A percentile compares a stretch with the other conserved stretches of the same genome.
Evolutionary conservation across 345 rosid species (phyloP).

Genomic region (Salix koriyanagi): DNA sequence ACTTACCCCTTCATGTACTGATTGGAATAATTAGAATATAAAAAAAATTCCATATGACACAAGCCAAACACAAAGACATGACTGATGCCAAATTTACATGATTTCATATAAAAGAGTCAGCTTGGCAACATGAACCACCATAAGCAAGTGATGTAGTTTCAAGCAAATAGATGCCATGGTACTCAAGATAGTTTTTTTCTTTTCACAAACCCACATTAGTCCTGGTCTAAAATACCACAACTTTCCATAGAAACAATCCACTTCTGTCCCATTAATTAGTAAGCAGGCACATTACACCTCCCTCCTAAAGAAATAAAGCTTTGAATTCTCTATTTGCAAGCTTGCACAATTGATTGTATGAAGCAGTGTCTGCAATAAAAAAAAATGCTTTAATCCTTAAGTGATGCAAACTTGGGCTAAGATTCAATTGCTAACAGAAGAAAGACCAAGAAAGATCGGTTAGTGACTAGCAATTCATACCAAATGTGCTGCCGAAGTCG

Average conservation of each 20-base stretch:
- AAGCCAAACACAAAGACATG: neutral
- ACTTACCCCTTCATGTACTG: neutral
- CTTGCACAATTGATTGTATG: neutral
- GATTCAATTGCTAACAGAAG: neutral
- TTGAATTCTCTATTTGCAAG: constrained; percentile 6
- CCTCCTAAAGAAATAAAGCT: neutral
- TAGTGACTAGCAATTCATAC: neutral
- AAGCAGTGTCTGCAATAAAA: neutral
- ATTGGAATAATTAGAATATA: too few relatives aligned
- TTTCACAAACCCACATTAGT: too few relatives aligned
- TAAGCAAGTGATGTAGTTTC: too few relatives aligned
- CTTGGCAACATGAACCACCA: too few relatives aligned
- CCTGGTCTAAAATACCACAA: too few relatives aligned
- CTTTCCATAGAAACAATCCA: neutral
- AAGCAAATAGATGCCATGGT: too few relatives aligned
- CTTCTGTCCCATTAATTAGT: neutral
- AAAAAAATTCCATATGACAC: too few relatives aligned
- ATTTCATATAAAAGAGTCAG: too few relatives aligned
- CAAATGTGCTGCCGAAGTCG: neutral
- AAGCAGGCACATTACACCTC: neutral
- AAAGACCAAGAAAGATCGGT: neutral
- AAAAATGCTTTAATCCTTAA: neutral
- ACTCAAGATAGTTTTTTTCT: too few relatives aligned
- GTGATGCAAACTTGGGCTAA: neutral
- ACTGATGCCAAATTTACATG: neutral